Conservation (phyloP, 129 eudicot genomes). For the Cynara cardunculus region DNA sequence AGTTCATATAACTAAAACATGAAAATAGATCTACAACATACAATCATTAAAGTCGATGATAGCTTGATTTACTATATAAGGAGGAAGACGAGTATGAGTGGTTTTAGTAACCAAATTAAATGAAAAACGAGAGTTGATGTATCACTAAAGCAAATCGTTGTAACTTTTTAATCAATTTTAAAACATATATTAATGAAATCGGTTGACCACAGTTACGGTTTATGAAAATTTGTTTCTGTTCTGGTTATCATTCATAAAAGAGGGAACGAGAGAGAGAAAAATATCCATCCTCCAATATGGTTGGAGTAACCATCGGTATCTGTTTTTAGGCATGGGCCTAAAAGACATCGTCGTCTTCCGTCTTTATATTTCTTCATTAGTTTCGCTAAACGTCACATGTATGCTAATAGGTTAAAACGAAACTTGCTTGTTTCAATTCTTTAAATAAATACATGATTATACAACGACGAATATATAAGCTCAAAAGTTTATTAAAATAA, state of each 20-base stretch:
- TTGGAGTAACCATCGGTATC: background rate
- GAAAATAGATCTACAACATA: background rate
- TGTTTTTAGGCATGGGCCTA: constrained; percentile 11
- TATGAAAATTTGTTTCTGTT: background rate
- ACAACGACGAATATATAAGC: constrained; percentile 1
- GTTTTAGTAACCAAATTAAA: too few relatives aligned
- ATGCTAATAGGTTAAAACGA: constrained; percentile 6
- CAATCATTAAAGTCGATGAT: background rate
- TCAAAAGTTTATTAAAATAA: constrained; percentile 1
- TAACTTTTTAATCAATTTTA: background rate
- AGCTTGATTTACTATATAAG: background rate
- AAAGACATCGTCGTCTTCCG: background rate
- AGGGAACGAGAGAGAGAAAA: background rate
- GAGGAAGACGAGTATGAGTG: background rate
- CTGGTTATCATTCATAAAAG: background rate
- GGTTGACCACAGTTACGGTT: background rate
- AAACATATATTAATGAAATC: background rate
- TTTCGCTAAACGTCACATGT: constrained; percentile 19
- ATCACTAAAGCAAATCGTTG: background rate
- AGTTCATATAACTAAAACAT: background rate
- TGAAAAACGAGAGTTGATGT: too few relatives aligned
- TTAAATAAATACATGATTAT: background rate
- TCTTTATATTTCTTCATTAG: constrained; percentile 11
- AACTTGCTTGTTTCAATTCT: background rate
- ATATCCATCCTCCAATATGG: constrained; percentile 1